phyloP scores from a whole-genome alignment of 148 eudicot genomes.

The Drosera capensis region DNA sequence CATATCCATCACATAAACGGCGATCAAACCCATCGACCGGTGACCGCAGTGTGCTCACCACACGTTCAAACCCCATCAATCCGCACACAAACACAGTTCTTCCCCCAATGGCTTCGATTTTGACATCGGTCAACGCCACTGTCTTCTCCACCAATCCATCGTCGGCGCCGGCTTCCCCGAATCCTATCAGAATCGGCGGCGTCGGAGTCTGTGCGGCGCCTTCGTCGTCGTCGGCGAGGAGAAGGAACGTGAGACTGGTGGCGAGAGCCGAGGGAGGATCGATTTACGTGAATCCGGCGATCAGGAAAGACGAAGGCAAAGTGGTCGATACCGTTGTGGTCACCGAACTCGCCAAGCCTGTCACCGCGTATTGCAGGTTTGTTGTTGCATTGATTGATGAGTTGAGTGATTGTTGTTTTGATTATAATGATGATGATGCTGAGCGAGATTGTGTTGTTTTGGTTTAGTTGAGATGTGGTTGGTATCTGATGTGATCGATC shows the following conservation, averaged over 20 bases:
- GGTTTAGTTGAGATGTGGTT: too few relatives aligned
- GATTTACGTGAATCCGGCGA: conserved; percentile 53
- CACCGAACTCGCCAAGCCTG: conserved; percentile 66
- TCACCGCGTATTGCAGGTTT: conserved; percentile 93
- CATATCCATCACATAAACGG: too few relatives aligned
- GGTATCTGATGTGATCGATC: too few relatives aligned
- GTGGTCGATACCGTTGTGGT: conserved; percentile 78
- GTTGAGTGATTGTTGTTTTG: not conserved
- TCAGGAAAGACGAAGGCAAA: conserved; percentile 70
- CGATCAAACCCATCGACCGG: too few relatives aligned
- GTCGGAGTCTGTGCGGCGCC: not conserved
- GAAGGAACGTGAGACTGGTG: conserved; percentile 23
- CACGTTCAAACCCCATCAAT: conserved; percentile 12
- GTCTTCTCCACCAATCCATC: conserved; percentile 1
- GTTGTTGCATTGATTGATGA: not conserved
- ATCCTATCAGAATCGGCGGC: not conserved
- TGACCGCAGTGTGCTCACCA: conserved; percentile 34
- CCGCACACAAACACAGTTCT: not conserved
- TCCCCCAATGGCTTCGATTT: conserved; percentile 19
- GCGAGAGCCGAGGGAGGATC: conserved; percentile 60
- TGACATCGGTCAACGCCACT: conserved; percentile 15
- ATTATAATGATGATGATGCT: not conserved
- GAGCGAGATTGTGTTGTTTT: not conserved
- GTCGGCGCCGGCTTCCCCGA: conserved; percentile 13
- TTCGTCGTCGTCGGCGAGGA: conserved; percentile 1